Conservation (phyloP, 2,329 filamentous ascomycete species). For the Ophiostoma australiae region DNA sequence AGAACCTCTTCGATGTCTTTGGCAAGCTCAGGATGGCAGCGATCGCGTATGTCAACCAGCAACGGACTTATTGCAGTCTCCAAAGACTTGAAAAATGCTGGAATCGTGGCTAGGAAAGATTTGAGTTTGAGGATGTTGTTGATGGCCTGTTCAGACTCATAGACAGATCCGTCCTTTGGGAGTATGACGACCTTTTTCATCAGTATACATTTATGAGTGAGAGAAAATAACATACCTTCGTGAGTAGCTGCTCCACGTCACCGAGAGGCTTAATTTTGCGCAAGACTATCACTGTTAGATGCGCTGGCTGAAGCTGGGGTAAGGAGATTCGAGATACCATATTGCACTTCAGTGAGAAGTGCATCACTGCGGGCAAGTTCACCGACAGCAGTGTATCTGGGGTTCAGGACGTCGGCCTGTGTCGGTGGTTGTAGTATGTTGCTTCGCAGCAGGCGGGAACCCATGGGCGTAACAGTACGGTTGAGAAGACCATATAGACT, state of each 20-base stretch:
- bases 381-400: conserved; percentile 75
- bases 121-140: conserved; percentile 86
- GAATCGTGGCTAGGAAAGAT: conserved; percentile 65
- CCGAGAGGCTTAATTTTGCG: conserved; percentile 57
- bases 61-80: conserved; percentile 59
- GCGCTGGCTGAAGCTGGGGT: no score
- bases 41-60: conserved; percentile 60
- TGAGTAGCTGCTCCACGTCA: conserved; percentile 76
- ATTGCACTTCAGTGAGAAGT: conserved; percentile 71
- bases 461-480: conserved; percentile 83
- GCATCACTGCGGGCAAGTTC: conserved; percentile 79
- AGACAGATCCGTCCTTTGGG: conserved; percentile 58
- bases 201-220: neutral
- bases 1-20: conserved; percentile 61
- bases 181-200: conserved; percentile 64
- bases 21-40: conserved; percentile 62
- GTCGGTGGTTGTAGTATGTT: conserved; percentile 89
- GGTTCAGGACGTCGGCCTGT: conserved; percentile 57
- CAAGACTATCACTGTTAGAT: conserved; percentile 25
- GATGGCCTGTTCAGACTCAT: conserved; percentile 71
- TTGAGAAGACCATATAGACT: conserved; percentile 83
- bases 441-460: conserved; percentile 71
- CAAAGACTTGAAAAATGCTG: conserved; percentile 63
- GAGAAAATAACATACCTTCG: conserved; percentile 48
- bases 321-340: conserved; percentile 44